Conservation (phyloP, 352 stramenopile species). For the Pelagophyceae sp. region DNA sequence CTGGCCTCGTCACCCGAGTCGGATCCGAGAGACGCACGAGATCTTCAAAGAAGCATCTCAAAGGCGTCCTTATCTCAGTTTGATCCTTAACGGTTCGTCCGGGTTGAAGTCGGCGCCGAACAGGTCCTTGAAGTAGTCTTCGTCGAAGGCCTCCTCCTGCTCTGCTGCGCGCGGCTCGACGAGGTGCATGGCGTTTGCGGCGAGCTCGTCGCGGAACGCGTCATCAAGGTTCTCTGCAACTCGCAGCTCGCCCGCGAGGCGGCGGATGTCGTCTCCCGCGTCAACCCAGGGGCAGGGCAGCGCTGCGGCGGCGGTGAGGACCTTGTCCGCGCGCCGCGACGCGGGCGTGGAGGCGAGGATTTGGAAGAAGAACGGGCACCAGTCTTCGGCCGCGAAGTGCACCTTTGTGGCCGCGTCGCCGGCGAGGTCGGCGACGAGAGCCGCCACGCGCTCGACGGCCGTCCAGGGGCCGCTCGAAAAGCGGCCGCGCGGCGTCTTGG, state of each 20-base stretch:
- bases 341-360: not conserved
- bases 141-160: not conserved
- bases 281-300: not conserved
- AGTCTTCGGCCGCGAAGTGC: not conserved
- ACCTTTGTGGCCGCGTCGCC: not conserved
- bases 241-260: not conserved
- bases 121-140: not conserved
- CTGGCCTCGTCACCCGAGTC: too few relatives aligned
- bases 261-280: not conserved
- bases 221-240: not conserved
- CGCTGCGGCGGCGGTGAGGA: not conserved
- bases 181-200: not conserved
- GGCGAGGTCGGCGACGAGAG: constrained; percentile 8
- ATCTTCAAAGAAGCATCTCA: too few relatives aligned
- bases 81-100: too few relatives aligned
- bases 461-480: too few relatives aligned
- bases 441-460: not conserved
- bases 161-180: not conserved
- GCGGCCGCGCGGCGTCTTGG: too few relatives aligned
- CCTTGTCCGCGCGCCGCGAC: not conserved
- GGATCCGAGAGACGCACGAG: too few relatives aligned
- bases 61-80: too few relatives aligned
- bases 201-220: not conserved
- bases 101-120: too few relatives aligned
- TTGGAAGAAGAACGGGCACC: not conserved